Conservation (phyloP, 257 asterid genomes). For the Petunia axillaris region DNA sequence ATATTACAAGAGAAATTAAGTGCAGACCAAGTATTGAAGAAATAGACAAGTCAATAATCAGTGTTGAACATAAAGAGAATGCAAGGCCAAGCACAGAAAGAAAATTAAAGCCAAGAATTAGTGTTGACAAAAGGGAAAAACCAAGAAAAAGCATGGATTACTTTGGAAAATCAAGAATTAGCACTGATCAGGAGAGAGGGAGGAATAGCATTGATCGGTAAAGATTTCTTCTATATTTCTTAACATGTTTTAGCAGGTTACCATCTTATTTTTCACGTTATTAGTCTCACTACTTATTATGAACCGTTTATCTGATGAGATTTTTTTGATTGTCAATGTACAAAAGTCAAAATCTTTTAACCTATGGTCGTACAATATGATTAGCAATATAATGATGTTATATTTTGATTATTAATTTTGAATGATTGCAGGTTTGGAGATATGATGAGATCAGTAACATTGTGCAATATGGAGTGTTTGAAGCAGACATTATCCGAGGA, state of each 20-base stretch:
- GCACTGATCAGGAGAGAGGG: constrained; percentile 23
- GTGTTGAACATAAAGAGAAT: constrained; percentile 10
- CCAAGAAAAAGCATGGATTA: constrained; percentile 20
- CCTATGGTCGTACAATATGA: constrained; percentile 16
- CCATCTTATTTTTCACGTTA: not conserved
- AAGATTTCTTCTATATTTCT: not conserved
- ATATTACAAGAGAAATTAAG: constrained; percentile 16
- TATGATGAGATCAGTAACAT: constrained; percentile 26
- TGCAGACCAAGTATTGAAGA: constrained; percentile 26
- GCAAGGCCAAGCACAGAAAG: constrained; percentile 24
- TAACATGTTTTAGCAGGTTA: not conserved
- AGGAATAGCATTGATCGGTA: constrained; percentile 21
- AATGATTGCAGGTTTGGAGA: constrained; percentile 24
- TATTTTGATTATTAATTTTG: not conserved
- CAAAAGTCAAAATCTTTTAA: not conserved
- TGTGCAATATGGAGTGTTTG: constrained; percentile 25
- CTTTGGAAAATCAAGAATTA: constrained; percentile 14
- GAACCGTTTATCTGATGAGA: not conserved
- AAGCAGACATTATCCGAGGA: constrained; percentile 20
- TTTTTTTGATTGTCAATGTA: not conserved
- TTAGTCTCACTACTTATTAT: not conserved
- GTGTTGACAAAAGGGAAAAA: constrained; percentile 23
- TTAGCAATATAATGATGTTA: not conserved
- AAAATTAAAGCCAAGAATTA: constrained; percentile 16
- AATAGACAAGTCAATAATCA: constrained; percentile 15